These are phyloP conservation scores for Saraca asoca DNA, from an alignment of 331 rosid genomes.

Conservation along the genomic window DNA sequence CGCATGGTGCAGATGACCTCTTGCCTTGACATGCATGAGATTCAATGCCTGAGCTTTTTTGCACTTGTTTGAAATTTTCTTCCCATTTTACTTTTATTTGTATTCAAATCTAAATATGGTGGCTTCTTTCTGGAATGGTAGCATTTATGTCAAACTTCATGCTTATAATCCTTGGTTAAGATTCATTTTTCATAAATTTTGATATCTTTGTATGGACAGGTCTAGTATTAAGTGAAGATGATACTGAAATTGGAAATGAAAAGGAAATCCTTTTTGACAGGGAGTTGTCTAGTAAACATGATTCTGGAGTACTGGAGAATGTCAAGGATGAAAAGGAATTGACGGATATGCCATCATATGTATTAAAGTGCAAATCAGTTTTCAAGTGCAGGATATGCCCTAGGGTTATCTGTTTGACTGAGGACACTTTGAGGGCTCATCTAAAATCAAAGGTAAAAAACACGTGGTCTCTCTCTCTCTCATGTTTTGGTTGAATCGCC, in stretches of 20 bases:
- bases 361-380: slow-evolving; percentile 73
- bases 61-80: background rate
- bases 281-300: slow-evolving; percentile 39
- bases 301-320: slow-evolving; percentile 36
- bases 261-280: slow-evolving; percentile 27
- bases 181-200: slow-evolving; percentile 16
- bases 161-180: slow-evolving; percentile 6
- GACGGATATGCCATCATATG: slow-evolving; percentile 42
- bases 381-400: slow-evolving; percentile 94
- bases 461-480: too few species aligned
- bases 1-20: too few species aligned
- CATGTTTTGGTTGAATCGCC: too few species aligned
- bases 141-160: background rate
- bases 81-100: background rate
- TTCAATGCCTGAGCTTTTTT: too few species aligned
- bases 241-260: slow-evolving; percentile 45
- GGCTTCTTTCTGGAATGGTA: slow-evolving; percentile 5
- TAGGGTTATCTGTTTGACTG: slow-evolving; percentile 76
- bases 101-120: background rate
- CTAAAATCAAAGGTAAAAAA: slow-evolving; percentile 90
- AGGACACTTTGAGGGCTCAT: slow-evolving; percentile 76
- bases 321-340: slow-evolving; percentile 35
- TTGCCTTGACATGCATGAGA: too few species aligned
- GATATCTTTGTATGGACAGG: slow-evolving; percentile 45
- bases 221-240: slow-evolving; percentile 54